Evolutionary conservation across 106 monocot genomes (phyloP).

Genomic region (Agapanthus africanus): DNA sequence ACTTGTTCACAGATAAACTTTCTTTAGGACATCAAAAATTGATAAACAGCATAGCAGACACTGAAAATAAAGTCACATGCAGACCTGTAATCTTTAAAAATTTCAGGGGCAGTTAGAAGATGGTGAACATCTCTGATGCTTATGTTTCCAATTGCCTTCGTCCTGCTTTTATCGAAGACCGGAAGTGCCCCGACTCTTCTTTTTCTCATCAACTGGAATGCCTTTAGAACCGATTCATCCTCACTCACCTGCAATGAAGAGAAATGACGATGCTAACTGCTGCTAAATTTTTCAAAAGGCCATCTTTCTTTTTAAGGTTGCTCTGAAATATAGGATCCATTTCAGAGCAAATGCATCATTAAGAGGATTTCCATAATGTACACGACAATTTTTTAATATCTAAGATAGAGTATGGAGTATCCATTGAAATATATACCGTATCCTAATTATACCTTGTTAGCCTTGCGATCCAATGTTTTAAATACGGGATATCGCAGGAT

Average conservation of each 20-base stretch:
- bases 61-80: neutral
- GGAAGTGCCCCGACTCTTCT: slow-evolving; percentile 75
- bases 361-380: neutral
- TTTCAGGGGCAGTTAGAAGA: slow-evolving; percentile 55
- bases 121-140: slow-evolving; percentile 84
- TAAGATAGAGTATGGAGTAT: neutral
- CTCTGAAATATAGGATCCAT: neutral
- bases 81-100: slow-evolving; percentile 71
- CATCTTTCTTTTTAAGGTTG: too few species aligned
- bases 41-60: neutral
- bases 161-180: slow-evolving; percentile 49
- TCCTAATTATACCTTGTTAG: neutral
- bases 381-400: neutral
- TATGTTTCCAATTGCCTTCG: slow-evolving; percentile 64
- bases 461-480: neutral
- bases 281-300: neutral
- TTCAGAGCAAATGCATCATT: neutral
- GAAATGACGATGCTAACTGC: slow-evolving; percentile 10
- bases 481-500: neutral
- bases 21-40: neutral
- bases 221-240: slow-evolving; percentile 68
- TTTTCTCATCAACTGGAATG: slow-evolving; percentile 64
- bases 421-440: neutral
- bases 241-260: slow-evolving; percentile 55
- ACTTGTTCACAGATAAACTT: neutral